A percentile compares a stretch with the other conserved stretches of the same genome.
These are phyloP conservation scores for Quercus lobata DNA, from an alignment of 331 rosid species.

Conservation along the genomic window DNA sequence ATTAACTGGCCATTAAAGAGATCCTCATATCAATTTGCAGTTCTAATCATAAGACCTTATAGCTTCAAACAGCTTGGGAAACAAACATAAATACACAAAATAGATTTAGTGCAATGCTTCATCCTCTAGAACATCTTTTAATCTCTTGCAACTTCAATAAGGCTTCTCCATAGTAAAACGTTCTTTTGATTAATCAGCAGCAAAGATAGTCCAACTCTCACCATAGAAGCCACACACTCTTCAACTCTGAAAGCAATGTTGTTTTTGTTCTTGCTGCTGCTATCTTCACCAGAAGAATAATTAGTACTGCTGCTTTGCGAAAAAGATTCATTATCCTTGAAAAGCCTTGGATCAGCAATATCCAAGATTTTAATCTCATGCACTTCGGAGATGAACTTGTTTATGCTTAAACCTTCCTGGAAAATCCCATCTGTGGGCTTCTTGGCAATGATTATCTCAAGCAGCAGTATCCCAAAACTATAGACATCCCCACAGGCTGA, in stretches of 20 bases:
- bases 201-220: constrained; percentile 30
- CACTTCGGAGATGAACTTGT: background rate
- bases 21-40: too few species aligned
- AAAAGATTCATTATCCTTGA: too few species aligned
- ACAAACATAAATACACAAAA: too few species aligned
- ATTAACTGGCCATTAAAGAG: too few species aligned
- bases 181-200: background rate
- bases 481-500: constrained; percentile 43
- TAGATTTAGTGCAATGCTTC: too few species aligned
- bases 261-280: background rate
- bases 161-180: too few species aligned
- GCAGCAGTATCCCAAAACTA: constrained; percentile 38
- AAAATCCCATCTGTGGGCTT: constrained; percentile 44
- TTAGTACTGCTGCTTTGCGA: too few species aligned
- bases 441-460: constrained; percentile 33
- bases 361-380: constrained; percentile 18
- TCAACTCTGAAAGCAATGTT: constrained; percentile 10
- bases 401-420: constrained; percentile 28
- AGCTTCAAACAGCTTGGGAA: too few species aligned
- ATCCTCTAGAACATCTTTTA: too few species aligned
- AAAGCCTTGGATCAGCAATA: constrained; percentile 20
- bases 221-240: constrained; percentile 7
- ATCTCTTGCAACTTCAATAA: too few species aligned
- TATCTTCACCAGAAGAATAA: background rate
- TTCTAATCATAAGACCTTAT: too few species aligned